These are phyloP conservation scores for Pseudogymnoascus sp. DNA, from an alignment of 2,329 filamentous ascomycete genomes.

Conservation along the genomic window DNA sequence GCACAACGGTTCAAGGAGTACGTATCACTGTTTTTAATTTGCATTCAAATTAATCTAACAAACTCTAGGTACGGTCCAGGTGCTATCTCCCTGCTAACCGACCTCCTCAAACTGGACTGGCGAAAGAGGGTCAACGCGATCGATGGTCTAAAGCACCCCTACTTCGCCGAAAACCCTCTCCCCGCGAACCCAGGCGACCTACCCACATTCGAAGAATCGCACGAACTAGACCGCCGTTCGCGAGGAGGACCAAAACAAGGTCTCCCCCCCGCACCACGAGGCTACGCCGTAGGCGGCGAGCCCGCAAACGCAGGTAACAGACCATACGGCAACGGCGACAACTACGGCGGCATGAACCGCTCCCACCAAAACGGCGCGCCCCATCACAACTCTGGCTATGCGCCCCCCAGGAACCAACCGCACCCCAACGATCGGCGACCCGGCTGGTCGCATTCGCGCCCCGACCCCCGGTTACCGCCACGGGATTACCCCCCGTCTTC, in stretches of 20 bases:
- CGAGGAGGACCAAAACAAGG: conserved; percentile 79
- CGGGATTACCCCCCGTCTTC: conserved; percentile 15
- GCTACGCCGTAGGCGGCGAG: conserved; percentile 75
- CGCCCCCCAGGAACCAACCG: conserved; percentile 14
- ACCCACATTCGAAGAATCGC: conserved; percentile 87
- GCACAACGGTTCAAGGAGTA: conserved; percentile 55
- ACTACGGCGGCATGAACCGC: conserved; percentile 21
- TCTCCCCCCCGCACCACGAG: conserved; percentile 82
- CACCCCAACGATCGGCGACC: conserved; percentile 26
- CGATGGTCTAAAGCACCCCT: conserved; percentile 85
- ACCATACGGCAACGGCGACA: conserved; percentile 19
- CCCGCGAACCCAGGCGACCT: conserved; percentile 79
- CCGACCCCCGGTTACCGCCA: conserved; percentile 25
- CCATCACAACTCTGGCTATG: conserved; percentile 17
- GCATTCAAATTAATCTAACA: conserved; percentile 43
- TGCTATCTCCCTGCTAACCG: conserved; percentile 70
- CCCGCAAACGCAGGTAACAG: conserved; percentile 23
- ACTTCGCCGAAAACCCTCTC: conserved; percentile 72
- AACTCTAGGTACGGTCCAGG: conserved; percentile 50
- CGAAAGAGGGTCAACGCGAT: conserved; percentile 81
- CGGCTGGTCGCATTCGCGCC: conserved; percentile 25
- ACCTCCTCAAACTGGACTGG: conserved; percentile 86
- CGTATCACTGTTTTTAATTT: not conserved
- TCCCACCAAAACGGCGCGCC: conserved; percentile 24
- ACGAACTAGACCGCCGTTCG: conserved; percentile 90